These are phyloP conservation scores for Candida khao-thaluensis DNA, from an alignment of 805 yeast genomes.

Conservation along the genomic window DNA sequence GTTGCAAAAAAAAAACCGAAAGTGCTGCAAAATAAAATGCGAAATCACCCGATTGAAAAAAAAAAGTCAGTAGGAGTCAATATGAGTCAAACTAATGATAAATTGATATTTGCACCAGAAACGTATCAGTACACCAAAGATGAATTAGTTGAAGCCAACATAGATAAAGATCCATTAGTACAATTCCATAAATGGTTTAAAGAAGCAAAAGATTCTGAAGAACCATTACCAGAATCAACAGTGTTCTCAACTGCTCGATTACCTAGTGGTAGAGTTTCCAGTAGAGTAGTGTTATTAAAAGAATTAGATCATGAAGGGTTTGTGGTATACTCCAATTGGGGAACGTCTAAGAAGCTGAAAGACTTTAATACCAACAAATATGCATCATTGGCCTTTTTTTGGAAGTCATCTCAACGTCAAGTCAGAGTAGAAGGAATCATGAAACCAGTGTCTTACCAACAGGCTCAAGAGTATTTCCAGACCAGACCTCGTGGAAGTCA, in stretches of 20 bases:
- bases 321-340: conserved; percentile 90
- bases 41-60: neutral
- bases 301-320: conserved; percentile 86
- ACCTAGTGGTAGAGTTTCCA: conserved; percentile 88
- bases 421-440: conserved; percentile 88
- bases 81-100: conserved; percentile 16
- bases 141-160: conserved; percentile 52
- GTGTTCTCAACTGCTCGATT: conserved; percentile 84
- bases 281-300: conserved; percentile 81
- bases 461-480: conserved; percentile 71
- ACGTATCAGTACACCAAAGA: conserved; percentile 83
- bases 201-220: conserved; percentile 63
- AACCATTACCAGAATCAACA: conserved; percentile 71
- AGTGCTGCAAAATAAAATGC: neutral
- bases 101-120: conserved; percentile 68
- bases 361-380: conserved; percentile 72
- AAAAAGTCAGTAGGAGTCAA: neutral
- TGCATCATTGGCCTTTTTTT: conserved; percentile 85
- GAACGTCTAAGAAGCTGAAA: conserved; percentile 71
- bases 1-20: neutral
- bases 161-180: conserved; percentile 59
- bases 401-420: conserved; percentile 89
- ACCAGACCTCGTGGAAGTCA: conserved; percentile 92
- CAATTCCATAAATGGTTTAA: conserved; percentile 87
- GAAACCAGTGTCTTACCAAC: conserved; percentile 70